Evolutionary conservation across 176 grass and related monocot species (phyloP), one percentile per base, ranked within the genome.

Genomic region (Zea luxurians): DNA sequence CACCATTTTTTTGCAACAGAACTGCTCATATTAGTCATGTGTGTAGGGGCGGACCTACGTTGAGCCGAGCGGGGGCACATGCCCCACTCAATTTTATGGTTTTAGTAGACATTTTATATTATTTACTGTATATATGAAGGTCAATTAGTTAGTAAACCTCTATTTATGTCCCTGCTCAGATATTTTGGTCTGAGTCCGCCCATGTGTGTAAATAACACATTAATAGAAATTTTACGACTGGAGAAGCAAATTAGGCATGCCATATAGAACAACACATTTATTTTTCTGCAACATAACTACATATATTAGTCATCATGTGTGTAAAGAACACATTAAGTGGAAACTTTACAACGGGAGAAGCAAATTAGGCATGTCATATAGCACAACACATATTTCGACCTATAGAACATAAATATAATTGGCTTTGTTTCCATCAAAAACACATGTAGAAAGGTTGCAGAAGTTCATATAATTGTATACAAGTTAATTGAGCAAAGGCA

Each of bases 1-100:
- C 85, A 52, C 84, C 86, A 75, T 90, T 83, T 75, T 73, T 87
- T 88, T 98, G 83, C 62, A 85, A 73, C 62, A 78, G 21, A 79
- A 83, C 50, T 44, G 7, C 45, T 41, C 70, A 76, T 47, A 61
- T 77, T 69, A 76, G 13, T 58, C n/a, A 13, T 58, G 27, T 27
- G 27, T 27, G 27, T 1, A 27, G 27, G 27, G 27, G 27, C 1
- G 27, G 27, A 27, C 27, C 27, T 27, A 27, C 27, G 27, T 27
- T 27, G 27, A 27, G 27, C 27, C 27, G 27, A 27, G 27, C 27
- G 27, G 27, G 27, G 27, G 27, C 27, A 27, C 27, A 27, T n/a
- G 27, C 27, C 27, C 27, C 27, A 27, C 27, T 27, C 27, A 27
- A 27, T 27, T 27, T 27, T 27, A 0, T 27, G 27, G 27, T 27